phyloP scores from a whole-genome alignment of 2,329 filamentous ascomycete genomes.

The Hypocreales sp. region DNA sequence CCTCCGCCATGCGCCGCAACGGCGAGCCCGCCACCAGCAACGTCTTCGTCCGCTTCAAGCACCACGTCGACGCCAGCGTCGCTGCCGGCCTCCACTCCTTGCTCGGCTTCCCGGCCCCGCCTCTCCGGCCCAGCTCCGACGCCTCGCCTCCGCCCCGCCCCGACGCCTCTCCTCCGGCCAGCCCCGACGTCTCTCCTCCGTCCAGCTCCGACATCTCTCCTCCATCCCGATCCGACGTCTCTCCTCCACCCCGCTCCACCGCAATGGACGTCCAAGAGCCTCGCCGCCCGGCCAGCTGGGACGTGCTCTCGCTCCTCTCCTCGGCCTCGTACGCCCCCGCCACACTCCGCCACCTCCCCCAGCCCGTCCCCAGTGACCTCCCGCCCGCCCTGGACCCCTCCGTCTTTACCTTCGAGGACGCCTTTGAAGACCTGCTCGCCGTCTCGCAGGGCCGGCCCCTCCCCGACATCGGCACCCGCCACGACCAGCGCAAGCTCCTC shows the following conservation, averaged over 20 bases:
- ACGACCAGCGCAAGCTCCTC: constrained; percentile 20
- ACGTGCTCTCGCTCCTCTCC: constrained; percentile 9
- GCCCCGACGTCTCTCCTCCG: not conserved
- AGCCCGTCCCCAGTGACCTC: constrained; percentile 29
- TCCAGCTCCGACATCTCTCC: constrained; percentile 4
- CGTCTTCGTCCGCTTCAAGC: constrained; percentile 6
- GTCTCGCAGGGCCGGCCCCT: constrained; percentile 26
- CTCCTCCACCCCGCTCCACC: not conserved
- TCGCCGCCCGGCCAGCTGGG: no score
- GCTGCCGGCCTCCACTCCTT: constrained; percentile 10
- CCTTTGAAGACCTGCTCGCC: constrained; percentile 41
- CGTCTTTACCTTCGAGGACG: constrained; percentile 37
- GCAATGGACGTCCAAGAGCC: constrained; percentile 2
- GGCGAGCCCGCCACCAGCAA: constrained; percentile 4
- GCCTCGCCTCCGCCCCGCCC: constrained; percentile 3
- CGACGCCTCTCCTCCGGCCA: constrained; percentile 2
- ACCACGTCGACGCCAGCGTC: constrained; percentile 21
- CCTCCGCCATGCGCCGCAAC: constrained; percentile 9
- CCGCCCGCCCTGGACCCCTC: constrained; percentile 18
- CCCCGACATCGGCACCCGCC: constrained; percentile 20
- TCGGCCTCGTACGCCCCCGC: constrained; percentile 14
- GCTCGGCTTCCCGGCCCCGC: constrained; percentile 3
- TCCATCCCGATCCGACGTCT: not conserved
- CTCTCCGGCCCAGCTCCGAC: not conserved
- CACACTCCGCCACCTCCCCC: constrained; percentile 26